Percentiles rank a stretch among this genome's conserved stretches.
phyloP scores from a whole-genome alignment of 345 rosid species.

The Populus euphratica region DNA sequence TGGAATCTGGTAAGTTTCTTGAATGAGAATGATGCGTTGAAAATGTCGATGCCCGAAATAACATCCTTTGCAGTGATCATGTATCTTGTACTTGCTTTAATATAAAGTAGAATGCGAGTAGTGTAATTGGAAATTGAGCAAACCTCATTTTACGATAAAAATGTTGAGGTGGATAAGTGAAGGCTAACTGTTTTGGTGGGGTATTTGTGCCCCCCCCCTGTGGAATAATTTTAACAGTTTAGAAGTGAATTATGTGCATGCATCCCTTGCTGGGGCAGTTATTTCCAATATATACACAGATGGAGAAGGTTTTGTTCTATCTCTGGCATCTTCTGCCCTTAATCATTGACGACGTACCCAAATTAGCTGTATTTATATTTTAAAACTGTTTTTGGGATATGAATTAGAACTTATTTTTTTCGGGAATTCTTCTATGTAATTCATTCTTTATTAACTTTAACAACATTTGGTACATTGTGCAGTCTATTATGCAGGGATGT shows the following conservation, averaged over 20 bases:
- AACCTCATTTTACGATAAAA: too few relatives aligned
- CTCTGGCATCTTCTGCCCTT: neutral
- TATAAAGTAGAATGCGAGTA: too few relatives aligned
- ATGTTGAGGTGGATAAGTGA: too few relatives aligned
- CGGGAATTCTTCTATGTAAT: neutral
- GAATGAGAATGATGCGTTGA: neutral
- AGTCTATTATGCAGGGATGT: neutral
- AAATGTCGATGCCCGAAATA: too few relatives aligned
- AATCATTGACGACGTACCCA: neutral
- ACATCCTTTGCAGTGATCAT: too few relatives aligned
- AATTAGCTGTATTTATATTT: neutral
- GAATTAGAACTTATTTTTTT: neutral
- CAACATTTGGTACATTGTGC: neutral
- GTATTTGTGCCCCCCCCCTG: too few relatives aligned
- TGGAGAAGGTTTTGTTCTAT: neutral
- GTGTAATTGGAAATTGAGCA: too few relatives aligned
- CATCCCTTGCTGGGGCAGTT: neutral
- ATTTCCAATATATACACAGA: neutral
- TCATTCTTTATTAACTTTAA: neutral
- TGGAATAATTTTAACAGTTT: too few relatives aligned
- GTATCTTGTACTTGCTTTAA: too few relatives aligned
- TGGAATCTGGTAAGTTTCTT: constrained; percentile 73
- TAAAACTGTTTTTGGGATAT: neutral
- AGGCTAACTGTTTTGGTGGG: too few relatives aligned
- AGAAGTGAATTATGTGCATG: too few relatives aligned